phyloP scores from a whole-genome alignment of 208 protist genomes.

The Acanthamoeba castellanii region DNA sequence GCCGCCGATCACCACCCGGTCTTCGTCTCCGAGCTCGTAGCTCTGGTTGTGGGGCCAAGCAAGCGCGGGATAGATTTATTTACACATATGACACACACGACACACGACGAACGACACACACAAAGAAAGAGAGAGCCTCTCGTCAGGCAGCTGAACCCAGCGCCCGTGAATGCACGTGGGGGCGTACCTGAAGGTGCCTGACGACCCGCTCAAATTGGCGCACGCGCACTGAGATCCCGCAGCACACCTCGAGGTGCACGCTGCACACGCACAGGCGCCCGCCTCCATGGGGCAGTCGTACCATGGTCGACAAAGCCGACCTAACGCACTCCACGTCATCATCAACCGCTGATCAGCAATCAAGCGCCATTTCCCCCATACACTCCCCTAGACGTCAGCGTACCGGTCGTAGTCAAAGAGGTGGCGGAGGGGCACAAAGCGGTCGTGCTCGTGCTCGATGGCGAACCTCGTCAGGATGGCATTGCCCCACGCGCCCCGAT shows the following conservation, averaged over 20 bases:
- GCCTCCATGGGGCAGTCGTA: not conserved
- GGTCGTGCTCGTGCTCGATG: not conserved
- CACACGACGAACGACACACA: no score
- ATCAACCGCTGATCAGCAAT: no score
- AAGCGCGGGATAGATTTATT: no score
- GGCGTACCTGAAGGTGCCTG: not conserved
- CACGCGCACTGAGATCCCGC: not conserved
- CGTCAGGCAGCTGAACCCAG: no score
- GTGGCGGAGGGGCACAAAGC: not conserved
- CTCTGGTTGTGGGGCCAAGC: not conserved
- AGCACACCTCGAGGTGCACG: slow-evolving; percentile 31
- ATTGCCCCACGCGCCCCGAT: slow-evolving; percentile 17
- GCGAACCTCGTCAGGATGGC: slow-evolving; percentile 1
- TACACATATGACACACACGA: not conserved
- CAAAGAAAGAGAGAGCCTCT: no score
- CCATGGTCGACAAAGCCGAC: not conserved
- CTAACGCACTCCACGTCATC: no score
- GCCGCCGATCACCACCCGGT: not conserved
- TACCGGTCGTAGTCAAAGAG: slow-evolving; percentile 28
- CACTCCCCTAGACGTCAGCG: no score
- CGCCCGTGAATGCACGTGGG: no score
- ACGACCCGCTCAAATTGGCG: not conserved
- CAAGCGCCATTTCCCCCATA: no score
- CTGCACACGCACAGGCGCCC: slow-evolving; percentile 1
- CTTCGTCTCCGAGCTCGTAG: not conserved